Percentiles rank a stretch among this genome's conserved stretches.
These are phyloP conservation scores for Fusarium keratoplasticum DNA, from an alignment of 2,329 filamentous ascomycete genomes.

Conservation along the genomic window DNA sequence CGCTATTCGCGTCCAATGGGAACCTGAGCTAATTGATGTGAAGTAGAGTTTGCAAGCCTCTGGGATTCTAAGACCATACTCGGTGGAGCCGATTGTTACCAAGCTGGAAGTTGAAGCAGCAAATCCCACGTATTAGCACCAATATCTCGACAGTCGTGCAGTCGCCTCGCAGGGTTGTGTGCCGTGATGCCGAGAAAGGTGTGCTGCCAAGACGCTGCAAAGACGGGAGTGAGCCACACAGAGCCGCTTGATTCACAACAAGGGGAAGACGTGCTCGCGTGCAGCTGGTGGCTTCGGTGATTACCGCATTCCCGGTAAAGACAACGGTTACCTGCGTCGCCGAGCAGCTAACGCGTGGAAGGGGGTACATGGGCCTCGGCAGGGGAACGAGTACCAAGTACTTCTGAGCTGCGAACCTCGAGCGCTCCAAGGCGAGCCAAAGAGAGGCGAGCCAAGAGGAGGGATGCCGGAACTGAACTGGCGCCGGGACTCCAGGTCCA, in stretches of 20 bases:
- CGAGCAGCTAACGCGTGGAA: constrained; percentile 8
- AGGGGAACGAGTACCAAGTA: constrained; percentile 26
- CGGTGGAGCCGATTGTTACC: constrained; percentile 15
- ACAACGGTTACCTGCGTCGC: constrained; percentile 13
- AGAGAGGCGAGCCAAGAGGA: neutral
- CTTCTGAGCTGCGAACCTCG: neutral
- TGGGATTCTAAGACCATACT: constrained; percentile 4
- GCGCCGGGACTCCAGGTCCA: constrained; percentile 18
- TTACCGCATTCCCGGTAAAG: constrained; percentile 36
- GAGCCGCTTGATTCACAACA: constrained; percentile 19
- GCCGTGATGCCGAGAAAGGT: constrained; percentile 42
- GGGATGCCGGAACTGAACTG: constrained; percentile 2
- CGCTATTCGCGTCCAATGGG: constrained; percentile 21
- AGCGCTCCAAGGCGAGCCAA: neutral
- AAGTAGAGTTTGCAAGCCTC: constrained; percentile 8
- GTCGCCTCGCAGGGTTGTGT: constrained; percentile 17
- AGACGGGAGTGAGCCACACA: constrained; percentile 17
- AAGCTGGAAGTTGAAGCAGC: constrained; percentile 13
- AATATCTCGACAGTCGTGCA: constrained; percentile 6
- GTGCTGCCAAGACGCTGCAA: constrained; percentile 35
- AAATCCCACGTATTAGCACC: constrained; percentile 29
- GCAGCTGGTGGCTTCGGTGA: constrained; percentile 28
- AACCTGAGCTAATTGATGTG: constrained; percentile 14
- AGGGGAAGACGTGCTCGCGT: constrained; percentile 26
- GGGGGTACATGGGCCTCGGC: constrained; percentile 22